These are phyloP conservation scores for Coffea canephora DNA, from an alignment of 257 asterid species.

Conservation along the genomic window DNA sequence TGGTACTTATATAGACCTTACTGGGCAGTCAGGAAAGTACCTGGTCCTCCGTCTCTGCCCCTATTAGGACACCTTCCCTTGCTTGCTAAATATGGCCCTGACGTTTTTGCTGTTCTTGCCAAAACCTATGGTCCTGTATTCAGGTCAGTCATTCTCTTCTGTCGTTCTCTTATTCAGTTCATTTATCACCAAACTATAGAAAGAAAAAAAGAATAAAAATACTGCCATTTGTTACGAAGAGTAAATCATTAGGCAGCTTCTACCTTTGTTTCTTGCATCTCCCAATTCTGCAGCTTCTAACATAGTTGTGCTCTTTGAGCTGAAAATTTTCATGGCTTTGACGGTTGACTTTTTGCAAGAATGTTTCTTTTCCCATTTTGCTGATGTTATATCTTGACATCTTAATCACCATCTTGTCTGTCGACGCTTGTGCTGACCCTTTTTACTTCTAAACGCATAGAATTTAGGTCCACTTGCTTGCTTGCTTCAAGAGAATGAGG, in stretches of 20 bases:
- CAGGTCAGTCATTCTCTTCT: slow-evolving; percentile 49
- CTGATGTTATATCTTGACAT: neutral
- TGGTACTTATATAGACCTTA: slow-evolving; percentile 68
- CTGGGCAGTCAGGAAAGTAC: slow-evolving; percentile 81
- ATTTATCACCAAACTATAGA: neutral
- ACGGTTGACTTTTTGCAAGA: slow-evolving; percentile 2
- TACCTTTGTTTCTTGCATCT: neutral
- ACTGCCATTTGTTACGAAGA: neutral
- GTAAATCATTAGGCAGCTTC: neutral
- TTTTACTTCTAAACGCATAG: neutral
- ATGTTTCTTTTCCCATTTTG: neutral
- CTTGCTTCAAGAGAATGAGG: neutral
- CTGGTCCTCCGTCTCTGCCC: slow-evolving; percentile 88
- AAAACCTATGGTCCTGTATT: slow-evolving; percentile 75
- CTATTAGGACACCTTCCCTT: slow-evolving; percentile 85
- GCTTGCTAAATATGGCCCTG: slow-evolving; percentile 91
- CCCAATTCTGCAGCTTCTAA: neutral
- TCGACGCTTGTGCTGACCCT: neutral
- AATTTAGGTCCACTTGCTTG: neutral
- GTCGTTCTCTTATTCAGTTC: neutral
- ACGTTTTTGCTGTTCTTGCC: slow-evolving; percentile 75
- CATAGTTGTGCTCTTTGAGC: neutral
- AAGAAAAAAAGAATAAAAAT: neutral
- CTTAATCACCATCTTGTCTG: neutral
- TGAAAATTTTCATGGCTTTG: neutral